Evolutionary conservation across 345 rosid species (phyloP).

Genomic region (Conringia planisiliqua): DNA sequence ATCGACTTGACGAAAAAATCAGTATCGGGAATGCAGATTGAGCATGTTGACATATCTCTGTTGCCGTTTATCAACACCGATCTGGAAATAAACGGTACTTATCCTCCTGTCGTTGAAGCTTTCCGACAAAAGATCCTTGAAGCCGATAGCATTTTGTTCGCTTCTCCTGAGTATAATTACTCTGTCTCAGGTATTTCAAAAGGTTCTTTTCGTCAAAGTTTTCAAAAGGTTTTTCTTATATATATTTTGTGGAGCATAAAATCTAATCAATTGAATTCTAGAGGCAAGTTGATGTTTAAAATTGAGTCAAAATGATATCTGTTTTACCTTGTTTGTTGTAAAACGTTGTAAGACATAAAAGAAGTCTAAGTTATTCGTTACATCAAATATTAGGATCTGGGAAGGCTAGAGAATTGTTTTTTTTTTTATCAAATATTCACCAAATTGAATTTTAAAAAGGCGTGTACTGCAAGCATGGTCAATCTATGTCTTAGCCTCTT

Average conservation of each 20-base stretch:
- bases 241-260: not conserved
- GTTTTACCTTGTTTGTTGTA: not conserved
- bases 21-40: slow-evolving; percentile 45
- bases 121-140: slow-evolving; percentile 54
- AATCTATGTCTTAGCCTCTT: not conserved
- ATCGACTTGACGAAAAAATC: slow-evolving; percentile 40
- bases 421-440: not conserved
- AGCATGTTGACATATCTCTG: slow-evolving; percentile 50
- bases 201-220: not conserved
- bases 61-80: slow-evolving; percentile 71
- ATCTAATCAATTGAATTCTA: not conserved
- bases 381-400: not conserved
- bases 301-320: not conserved
- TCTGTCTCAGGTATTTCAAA: slow-evolving; percentile 49
- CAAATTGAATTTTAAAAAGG: not conserved
- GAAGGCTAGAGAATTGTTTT: not conserved
- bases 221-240: not conserved
- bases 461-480: not conserved
- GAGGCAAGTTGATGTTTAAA: not conserved
- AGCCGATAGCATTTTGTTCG: slow-evolving; percentile 66
- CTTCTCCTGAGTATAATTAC: slow-evolving; percentile 77
- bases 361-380: not conserved
- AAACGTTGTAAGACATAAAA: not conserved
- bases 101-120: slow-evolving; percentile 59
- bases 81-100: slow-evolving; percentile 54